Conservation (phyloP, 106 monocot species). For the Dioscorea dumetorum region DNA sequence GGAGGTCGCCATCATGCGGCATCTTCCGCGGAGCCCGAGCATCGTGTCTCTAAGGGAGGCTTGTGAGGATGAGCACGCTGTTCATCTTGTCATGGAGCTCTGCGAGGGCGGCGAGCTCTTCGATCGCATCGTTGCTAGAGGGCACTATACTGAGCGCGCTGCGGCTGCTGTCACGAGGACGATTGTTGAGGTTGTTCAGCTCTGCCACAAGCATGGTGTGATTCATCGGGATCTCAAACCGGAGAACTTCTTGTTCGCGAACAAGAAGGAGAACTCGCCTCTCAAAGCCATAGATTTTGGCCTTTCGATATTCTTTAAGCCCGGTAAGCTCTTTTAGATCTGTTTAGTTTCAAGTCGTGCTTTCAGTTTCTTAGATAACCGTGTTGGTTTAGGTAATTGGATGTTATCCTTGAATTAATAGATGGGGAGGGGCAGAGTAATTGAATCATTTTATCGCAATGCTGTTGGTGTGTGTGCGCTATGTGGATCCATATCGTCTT, state of each 20-base stretch:
- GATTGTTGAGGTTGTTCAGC: slow-evolving; percentile 92
- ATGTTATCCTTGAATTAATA: no score
- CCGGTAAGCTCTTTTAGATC: slow-evolving; percentile 32
- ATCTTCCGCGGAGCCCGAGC: slow-evolving; percentile 59
- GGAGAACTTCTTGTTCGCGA: slow-evolving; percentile 77
- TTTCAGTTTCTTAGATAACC: no score
- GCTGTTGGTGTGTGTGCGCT: no score
- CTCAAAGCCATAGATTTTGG: slow-evolving; percentile 81
- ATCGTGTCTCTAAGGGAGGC: slow-evolving; percentile 80
- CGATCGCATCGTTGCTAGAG: slow-evolving; percentile 89
- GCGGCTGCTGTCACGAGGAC: slow-evolving; percentile 70
- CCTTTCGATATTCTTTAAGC: slow-evolving; percentile 80
- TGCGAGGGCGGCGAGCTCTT: slow-evolving; percentile 99
- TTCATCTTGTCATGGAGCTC: slow-evolving; percentile 97
- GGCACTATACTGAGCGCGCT: slow-evolving; percentile 94
- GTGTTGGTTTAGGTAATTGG: no score
- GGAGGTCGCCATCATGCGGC: slow-evolving; percentile 97
- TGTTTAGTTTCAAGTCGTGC: background rate
- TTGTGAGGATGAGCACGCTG: slow-evolving; percentile 89
- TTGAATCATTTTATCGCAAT: no score
- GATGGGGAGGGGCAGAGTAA: no score
- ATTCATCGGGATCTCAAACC: slow-evolving; percentile 82
- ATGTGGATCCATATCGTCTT: no score
- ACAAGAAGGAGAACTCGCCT: slow-evolving; percentile 79
- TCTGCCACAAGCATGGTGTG: slow-evolving; percentile 73